Conservation (phyloP, 2,329 filamentous ascomycete species). For the Xylariomycetidae sp. region DNA sequence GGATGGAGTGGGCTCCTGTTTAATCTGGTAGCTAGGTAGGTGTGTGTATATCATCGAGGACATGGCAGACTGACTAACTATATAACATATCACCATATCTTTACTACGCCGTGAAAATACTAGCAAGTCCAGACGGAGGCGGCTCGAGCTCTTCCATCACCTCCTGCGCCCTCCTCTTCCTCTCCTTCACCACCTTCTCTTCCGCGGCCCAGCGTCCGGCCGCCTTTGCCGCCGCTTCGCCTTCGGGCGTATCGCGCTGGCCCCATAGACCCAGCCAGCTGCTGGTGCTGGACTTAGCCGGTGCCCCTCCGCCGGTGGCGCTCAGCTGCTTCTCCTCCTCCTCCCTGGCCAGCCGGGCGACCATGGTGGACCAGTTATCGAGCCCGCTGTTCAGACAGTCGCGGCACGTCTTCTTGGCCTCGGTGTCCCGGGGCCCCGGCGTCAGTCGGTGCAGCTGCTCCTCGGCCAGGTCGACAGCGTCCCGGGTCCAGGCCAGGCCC, state of each 20-base stretch:
- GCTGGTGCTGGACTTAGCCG: constrained; percentile 9
- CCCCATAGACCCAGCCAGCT: constrained; percentile 40
- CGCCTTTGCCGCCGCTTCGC: constrained; percentile 26
- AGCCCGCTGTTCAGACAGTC: constrained; percentile 75
- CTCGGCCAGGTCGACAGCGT: constrained; percentile 78
- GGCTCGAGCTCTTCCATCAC: constrained; percentile 45
- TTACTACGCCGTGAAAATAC: constrained; percentile 38
- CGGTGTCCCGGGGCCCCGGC: constrained; percentile 26
- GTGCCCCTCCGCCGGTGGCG: not conserved
- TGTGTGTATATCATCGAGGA: too few species aligned
- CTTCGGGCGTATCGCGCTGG: constrained; percentile 8
- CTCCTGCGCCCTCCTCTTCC: constrained; percentile 46
- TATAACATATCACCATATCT: too few species aligned
- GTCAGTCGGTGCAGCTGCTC: constrained; percentile 52
- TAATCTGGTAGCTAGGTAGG: too few species aligned
- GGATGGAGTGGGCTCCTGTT: too few species aligned
- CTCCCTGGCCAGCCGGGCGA: constrained; percentile 54
- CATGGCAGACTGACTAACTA: too few species aligned
- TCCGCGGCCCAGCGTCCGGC: constrained; percentile 51
- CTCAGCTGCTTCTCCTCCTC: constrained; percentile 17
- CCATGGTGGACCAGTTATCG: constrained; percentile 80
- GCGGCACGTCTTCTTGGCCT: constrained; percentile 54
- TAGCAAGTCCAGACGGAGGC: constrained; percentile 28
- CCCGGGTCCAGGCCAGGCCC: constrained; percentile 83
- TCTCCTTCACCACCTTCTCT: constrained; percentile 48